phyloP scores from a whole-genome alignment of 441 rosid genomes.

The Gossypium gossypioides region DNA sequence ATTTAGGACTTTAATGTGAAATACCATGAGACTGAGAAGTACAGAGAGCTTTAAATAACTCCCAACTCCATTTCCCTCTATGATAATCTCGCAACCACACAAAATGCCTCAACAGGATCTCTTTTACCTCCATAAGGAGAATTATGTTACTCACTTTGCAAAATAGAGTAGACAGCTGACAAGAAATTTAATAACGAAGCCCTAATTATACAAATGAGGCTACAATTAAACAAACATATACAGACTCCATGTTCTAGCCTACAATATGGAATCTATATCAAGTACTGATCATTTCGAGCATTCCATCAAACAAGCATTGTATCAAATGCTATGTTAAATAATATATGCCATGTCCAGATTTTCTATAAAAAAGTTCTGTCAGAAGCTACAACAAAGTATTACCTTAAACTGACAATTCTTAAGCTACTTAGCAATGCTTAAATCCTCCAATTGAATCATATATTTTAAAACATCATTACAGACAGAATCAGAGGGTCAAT shows the following conservation, averaged over 20 bases:
- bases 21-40: background rate
- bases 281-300: background rate
- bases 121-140: background rate
- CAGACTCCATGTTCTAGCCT: background rate
- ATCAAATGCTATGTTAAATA: background rate
- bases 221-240: background rate
- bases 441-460: background rate
- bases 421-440: background rate
- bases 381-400: background rate
- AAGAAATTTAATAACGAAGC: background rate
- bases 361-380: background rate
- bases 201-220: background rate
- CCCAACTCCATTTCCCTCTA: background rate
- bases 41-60: background rate
- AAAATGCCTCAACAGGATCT: background rate
- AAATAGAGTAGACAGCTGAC: background rate
- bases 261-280: background rate
- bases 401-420: slow-evolving; percentile 1
- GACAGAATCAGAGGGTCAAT: background rate
- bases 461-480: background rate
- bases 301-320: background rate
- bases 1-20: background rate
- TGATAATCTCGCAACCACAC: background rate
- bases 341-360: background rate
- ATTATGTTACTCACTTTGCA: background rate